Evolutionary conservation across 2,329 filamentous ascomycete genomes (phyloP), one percentile per base, ranked within the genome.

Genomic region (Boeremia lycopersici): DNA sequence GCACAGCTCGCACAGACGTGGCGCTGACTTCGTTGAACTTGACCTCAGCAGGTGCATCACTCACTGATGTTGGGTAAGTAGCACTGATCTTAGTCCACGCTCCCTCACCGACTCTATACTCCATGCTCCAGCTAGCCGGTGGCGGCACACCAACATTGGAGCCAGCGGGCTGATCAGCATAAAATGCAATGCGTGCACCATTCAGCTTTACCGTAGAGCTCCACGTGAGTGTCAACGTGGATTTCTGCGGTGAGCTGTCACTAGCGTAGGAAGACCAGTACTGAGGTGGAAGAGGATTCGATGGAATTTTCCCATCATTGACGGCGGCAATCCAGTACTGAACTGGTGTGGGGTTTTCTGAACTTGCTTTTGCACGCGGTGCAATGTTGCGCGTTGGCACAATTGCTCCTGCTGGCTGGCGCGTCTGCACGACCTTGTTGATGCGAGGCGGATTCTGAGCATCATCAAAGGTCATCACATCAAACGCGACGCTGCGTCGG

Each of bases 401-500:
- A 15, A 13, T 5, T 2, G n/a, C 12, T 17, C 13, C 12, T 30
- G 39, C 25, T 5, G 39, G 39, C 7, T 26, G 39, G 8, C n/a
- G 13, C 17, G 39, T 42, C 29, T 42, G 39, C 8, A 42, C 39
- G 6, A 42, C 39, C 29, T 42, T 42, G 26, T 29, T 42, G 39
- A 30, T 42, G 26, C 26, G 26, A 6, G 39, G 39, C 6, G 39
- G 39, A 17, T 19, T 8, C 13, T 46, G 33, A n/a, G 43, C 7
- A 15, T 46, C 33, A 56, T 76, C 73, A 49, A 67, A 76, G 3
- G 64, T 62, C 17, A 76, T 56, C 26, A 62, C 47, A 53, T 76
- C 73, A 28, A 76, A 68, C 9, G 74, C 74, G 7, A 76, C 56
- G 42, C 71, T 73, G 17, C 73, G 71, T 17, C 74, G 70, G 64